Evolutionary conservation across 805 yeast genomes (phyloP).

Genomic region (Yarrowia sp.): DNA sequence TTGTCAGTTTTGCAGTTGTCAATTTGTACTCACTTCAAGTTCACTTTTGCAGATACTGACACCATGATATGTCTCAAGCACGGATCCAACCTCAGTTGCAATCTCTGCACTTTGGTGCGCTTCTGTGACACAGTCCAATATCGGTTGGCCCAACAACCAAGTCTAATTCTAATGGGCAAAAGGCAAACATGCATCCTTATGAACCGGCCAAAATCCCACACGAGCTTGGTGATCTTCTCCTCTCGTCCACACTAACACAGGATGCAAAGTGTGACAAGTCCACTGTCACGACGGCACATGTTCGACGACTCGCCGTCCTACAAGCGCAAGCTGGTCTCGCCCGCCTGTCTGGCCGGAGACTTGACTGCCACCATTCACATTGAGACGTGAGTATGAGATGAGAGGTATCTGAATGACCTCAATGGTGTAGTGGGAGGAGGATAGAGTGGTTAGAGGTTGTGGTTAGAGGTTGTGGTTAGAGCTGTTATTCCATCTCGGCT

Average conservation of each 20-base stretch:
- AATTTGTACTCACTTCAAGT: too few relatives aligned
- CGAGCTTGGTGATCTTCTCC: constrained; percentile 15
- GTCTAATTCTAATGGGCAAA: constrained; percentile 20
- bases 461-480: too few relatives aligned
- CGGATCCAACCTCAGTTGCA: not conserved
- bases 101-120: not conserved
- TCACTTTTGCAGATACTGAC: too few relatives aligned
- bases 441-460: too few relatives aligned
- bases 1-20: too few relatives aligned
- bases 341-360: constrained; percentile 7
- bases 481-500: too few relatives aligned
- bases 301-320: constrained; percentile 39
- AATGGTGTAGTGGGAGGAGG: too few relatives aligned
- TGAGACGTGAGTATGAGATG: constrained; percentile 30
- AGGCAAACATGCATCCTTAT: constrained; percentile 13
- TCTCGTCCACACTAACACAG: constrained; percentile 15
- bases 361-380: not conserved
- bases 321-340: constrained; percentile 31
- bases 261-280: constrained; percentile 35
- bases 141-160: constrained; percentile 38
- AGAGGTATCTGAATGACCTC: not conserved
- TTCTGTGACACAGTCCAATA: not conserved
- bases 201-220: too few relatives aligned
- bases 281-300: constrained; percentile 37
- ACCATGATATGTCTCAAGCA: too few relatives aligned